A percentile compares a stretch with the other conserved stretches of the same genome.
phyloP scores from a whole-genome alignment of 78 protist species.

The Dictyostelium firmibasis region DNA sequence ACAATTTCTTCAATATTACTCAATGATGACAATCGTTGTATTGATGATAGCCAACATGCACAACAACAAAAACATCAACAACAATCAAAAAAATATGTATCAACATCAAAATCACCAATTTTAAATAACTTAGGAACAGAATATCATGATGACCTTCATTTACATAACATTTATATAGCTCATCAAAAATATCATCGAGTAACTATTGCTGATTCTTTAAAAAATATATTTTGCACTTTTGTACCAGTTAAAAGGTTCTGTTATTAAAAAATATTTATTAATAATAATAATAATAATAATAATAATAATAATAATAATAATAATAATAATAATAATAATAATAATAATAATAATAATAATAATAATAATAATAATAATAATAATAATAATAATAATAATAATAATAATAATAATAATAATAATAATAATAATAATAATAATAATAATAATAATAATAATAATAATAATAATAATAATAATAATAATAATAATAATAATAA shows the following conservation, averaged over 20 bases:
- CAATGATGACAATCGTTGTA: not conserved
- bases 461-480: too few relatives aligned
- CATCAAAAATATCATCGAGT: not conserved
- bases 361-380: too few relatives aligned
- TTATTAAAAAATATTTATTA: not conserved
- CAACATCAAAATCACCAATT: not conserved
- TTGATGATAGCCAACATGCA: not conserved
- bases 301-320: too few relatives aligned
- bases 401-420: too few relatives aligned
- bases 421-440: too few relatives aligned
- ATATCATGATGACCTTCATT: not conserved
- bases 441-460: too few relatives aligned
- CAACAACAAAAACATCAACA: not conserved
- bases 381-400: too few relatives aligned
- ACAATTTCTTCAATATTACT: not conserved
- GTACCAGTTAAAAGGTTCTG: not conserved
- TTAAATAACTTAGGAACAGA: not conserved
- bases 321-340: too few relatives aligned
- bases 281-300: not conserved
- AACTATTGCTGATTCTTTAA: not conserved
- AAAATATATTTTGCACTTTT: constrained; percentile 15
- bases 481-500: too few relatives aligned
- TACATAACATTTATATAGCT: not conserved
- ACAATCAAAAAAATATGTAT: not conserved
- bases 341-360: too few relatives aligned